These are phyloP conservation scores for Helicostylum pulchrum DNA, from an alignment of 192 early-diverging fungal genomes.

Conservation along the genomic window DNA sequence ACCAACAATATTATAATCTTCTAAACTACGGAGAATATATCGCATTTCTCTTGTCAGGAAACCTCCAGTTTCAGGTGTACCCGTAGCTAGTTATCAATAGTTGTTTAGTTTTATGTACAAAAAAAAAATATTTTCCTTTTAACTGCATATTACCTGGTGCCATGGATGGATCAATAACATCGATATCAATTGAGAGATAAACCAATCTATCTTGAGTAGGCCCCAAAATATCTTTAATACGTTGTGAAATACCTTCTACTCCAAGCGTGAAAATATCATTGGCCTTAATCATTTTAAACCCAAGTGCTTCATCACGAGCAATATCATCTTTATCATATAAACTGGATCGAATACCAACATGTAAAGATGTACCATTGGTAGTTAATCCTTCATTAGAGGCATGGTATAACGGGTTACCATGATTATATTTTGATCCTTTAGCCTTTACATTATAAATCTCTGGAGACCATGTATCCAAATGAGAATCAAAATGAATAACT, in stretches of 20 bases:
- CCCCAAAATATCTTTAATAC: conserved; percentile 33
- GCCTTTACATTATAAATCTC: conserved; percentile 31
- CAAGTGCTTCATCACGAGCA: conserved; percentile 34
- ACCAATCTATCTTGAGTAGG: conserved; percentile 27
- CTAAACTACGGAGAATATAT: conserved; percentile 33
- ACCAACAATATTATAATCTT: conserved; percentile 38
- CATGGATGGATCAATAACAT: conserved; percentile 40
- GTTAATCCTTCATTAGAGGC: conserved; percentile 39
- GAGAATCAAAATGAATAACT: conserved; percentile 38
- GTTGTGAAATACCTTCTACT: conserved; percentile 37
- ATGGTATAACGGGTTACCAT: conserved; percentile 42
- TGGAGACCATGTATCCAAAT: conserved; percentile 34
- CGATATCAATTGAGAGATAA: conserved; percentile 43
- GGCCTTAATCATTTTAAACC: conserved; percentile 41
- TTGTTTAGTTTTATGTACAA: too few relatives aligned
- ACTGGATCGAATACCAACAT: conserved; percentile 40
- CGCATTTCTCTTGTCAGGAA: conserved; percentile 40
- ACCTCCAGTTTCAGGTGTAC: conserved; percentile 41
- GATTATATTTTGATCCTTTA: conserved; percentile 29
- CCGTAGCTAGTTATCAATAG: conserved; percentile 14
- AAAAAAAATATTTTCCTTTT: too few relatives aligned
- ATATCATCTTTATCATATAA: conserved; percentile 40
- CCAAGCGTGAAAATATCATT: conserved; percentile 44
- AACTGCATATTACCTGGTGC: conserved; percentile 19
- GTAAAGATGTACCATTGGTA: conserved; percentile 38